Evolutionary conservation across 108 stramenopile genomes (phyloP), one percentile per base, ranked within the genome.

Genomic region (Skeletonema marinoi): DNA sequence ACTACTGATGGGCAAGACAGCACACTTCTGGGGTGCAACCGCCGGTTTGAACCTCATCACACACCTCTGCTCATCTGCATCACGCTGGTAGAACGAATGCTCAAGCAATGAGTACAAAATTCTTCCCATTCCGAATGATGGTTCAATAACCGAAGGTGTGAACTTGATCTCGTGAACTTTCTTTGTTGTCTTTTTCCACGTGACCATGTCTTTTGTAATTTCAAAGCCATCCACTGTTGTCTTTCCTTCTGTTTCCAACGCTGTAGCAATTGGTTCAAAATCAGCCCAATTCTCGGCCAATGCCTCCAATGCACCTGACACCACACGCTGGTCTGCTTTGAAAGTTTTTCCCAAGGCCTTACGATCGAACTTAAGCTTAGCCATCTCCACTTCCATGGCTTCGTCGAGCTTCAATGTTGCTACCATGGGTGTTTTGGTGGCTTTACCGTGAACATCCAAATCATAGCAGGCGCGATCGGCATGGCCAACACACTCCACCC

Each of bases 401-500:
- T 81, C 82, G 71, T 93, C 92, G 62, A 98, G 89, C 63, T 87
- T 91, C 69, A 88, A 73, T 2, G 95, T 95, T 51, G 99, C 99
- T 30, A 96, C 83, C 93, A 98, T 90, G 31, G 95, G 83, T 13
- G 97, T 98, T 58, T 97, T 97, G 60, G 98, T 97, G 17, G 96
- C 96, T 85, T 97, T 95, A 29, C 94, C 77, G 75, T 99, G 99
- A 41, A 97, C 96, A 74, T 91, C 90, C 65, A 99, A 87, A 84
- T 99, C 99, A 78, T 99, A 99, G 75, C 98, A 98, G 12, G 98
- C 95, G 74, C 99, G 94, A 86, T 99, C 99, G 7, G 99, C 99
- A 84, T 99, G 99, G 30, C 99, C 99, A 21, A 98, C 99, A 77
- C 99, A 99, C 77, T 99, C 99, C 14, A 98, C 93, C 99, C 99